Evolutionary conservation across 495 filamentous ascomycete species (phyloP), one percentile per base, ranked within the genome.

Genomic region (Penicillium canescens): DNA sequence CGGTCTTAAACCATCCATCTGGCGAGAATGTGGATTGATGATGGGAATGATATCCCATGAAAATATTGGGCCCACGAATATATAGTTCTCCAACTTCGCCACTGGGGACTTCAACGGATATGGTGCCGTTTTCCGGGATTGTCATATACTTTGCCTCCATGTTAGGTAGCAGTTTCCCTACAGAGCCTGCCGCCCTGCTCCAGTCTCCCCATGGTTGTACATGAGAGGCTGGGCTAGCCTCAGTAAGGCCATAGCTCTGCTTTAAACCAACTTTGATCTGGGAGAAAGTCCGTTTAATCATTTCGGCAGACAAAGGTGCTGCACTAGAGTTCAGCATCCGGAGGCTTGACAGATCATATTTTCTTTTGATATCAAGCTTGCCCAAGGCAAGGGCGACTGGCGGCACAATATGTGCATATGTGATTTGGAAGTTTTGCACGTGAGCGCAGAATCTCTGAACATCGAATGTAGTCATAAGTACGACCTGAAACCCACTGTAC

Each of bases 291-390:
- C 84, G 79, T 50, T 92, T 82, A 7, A 92, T 88, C 2, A 98
- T 76, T 45, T 97, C 92, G 18, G 79, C 74, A 0, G 90, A 95
- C 34, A 98, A 73, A 0, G 94, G 94, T 3, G 94, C 94, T 1
- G 93, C 94, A 6, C 91, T 94, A 2, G 84, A 92, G 71, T 90
- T 95, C 74, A 96, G 73, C 85, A 93, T 91, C 33, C 86, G 85
- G 11, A 98, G 59, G 16, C 78, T 84, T 11, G 82, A 86, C 14
- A 98, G 74, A 67, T 98, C 85, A 66, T 93, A 96, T 57, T 90
- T 89, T 38, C 71, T 77, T 10, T 96, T 83, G 4, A 82, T 62
- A 0, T 91, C 89, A 64, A 88, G 81, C 63, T 96, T 96, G 56
- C 82, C 81, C 4, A 98, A 79, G 0, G 88, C 79, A 0, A 98